Conservation (phyloP, 768 basidiomycete species). For the Crassisporium funariophilum region DNA sequence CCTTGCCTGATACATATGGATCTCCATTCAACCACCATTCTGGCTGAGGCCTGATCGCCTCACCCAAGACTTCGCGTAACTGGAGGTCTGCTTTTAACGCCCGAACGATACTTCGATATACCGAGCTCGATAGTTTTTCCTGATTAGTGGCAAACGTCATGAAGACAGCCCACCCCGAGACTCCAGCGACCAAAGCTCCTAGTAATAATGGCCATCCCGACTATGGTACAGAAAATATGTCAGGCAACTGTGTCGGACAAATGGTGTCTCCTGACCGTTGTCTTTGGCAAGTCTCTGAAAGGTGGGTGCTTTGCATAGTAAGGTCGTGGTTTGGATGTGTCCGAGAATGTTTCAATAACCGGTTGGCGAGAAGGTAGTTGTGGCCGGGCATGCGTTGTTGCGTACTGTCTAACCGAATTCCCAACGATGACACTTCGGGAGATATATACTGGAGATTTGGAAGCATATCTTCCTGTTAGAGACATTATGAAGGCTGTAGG, state of each 20-base stretch:
- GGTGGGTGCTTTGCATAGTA: conserved; percentile 37
- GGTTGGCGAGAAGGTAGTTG: conserved; percentile 23
- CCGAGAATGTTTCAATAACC: conserved; percentile 25
- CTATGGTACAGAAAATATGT: conserved; percentile 23
- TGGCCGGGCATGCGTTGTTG: conserved; percentile 24
- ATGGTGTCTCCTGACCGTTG: conserved; percentile 27
- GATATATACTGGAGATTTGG: too few relatives aligned
- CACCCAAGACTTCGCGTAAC: conserved; percentile 58
- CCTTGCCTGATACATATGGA: conserved; percentile 69
- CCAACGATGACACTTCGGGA: too few relatives aligned
- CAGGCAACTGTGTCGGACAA: neutral
- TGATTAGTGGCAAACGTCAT: conserved; percentile 73
- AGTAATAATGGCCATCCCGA: conserved; percentile 62
- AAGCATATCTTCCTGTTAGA: too few relatives aligned
- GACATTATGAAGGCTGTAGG: too few relatives aligned
- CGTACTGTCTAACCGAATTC: conserved; percentile 19
- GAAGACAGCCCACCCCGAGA: conserved; percentile 69
- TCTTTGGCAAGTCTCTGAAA: conserved; percentile 37
- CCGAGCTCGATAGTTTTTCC: conserved; percentile 76
- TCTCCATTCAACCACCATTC: conserved; percentile 80
- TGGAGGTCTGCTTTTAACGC: conserved; percentile 55
- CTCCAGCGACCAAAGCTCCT: conserved; percentile 50
- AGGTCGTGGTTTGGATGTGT: conserved; percentile 39
- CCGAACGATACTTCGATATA: conserved; percentile 66
- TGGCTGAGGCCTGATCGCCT: conserved; percentile 64